Evolutionary conservation across 2,329 filamentous ascomycete species (phyloP).

Genomic region (Apiospora kogelbergensis): DNA sequence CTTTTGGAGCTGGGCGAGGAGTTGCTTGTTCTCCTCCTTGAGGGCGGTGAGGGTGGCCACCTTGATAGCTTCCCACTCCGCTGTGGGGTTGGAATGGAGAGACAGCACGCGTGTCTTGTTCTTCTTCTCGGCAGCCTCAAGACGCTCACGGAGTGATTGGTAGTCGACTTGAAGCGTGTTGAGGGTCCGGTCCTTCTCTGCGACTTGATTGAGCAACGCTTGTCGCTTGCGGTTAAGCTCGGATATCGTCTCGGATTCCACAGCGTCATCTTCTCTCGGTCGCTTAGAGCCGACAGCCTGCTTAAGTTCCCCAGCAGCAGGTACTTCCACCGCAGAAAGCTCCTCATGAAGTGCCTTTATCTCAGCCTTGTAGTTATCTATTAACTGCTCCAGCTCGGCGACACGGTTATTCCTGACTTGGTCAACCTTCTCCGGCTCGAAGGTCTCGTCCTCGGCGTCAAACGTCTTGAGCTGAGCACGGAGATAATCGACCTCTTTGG

Average conservation of each 20-base stretch:
- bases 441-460: constrained; percentile 83
- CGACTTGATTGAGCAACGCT: constrained; percentile 43
- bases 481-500: constrained; percentile 92
- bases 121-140: constrained; percentile 63
- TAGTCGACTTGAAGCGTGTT: constrained; percentile 67
- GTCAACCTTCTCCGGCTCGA: constrained; percentile 79
- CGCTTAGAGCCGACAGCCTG: constrained; percentile 60
- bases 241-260: constrained; percentile 69
- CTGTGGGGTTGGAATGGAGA: constrained; percentile 88
- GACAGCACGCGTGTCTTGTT: constrained; percentile 81
- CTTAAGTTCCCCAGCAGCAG: constrained; percentile 33
- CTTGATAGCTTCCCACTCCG: constrained; percentile 82
- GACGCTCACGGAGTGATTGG: constrained; percentile 71
- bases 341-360: constrained; percentile 73
- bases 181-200: constrained; percentile 71
- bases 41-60: constrained; percentile 74
- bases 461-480: constrained; percentile 88
- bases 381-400: constrained; percentile 77
- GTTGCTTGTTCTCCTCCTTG: constrained; percentile 78
- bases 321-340: constrained; percentile 63
- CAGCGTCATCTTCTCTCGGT: constrained; percentile 56
- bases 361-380: constrained; percentile 84
- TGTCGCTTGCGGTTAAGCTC: constrained; percentile 86
- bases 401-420: constrained; percentile 73
- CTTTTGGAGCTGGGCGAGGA: constrained; percentile 70